Conservation (phyloP, 2,329 filamentous ascomycete genomes). For the Colletotrichum sp. region DNA sequence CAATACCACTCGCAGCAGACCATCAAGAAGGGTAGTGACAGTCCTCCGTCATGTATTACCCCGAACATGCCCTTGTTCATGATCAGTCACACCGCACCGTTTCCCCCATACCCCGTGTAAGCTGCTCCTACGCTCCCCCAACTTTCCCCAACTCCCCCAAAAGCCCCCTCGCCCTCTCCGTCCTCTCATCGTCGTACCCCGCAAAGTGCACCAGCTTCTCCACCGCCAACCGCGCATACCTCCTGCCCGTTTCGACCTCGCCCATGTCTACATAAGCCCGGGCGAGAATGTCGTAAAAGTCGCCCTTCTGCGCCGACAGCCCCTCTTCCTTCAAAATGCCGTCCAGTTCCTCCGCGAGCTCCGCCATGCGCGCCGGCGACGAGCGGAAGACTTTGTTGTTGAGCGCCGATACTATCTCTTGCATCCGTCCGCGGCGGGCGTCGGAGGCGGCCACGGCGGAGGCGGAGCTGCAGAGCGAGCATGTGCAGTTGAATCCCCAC, state of each 20-base stretch:
- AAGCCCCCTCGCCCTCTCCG: slow-evolving; percentile 10
- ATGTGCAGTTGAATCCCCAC: slow-evolving; percentile 33
- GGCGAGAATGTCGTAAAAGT: slow-evolving; percentile 26
- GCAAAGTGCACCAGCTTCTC: slow-evolving; percentile 24
- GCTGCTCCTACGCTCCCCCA: neutral
- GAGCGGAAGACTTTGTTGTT: neutral
- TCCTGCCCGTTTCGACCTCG: slow-evolving; percentile 20
- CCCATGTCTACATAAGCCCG: slow-evolving; percentile 25
- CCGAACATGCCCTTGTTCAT: neutral
- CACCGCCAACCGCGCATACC: slow-evolving; percentile 23
- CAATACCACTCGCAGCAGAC: neutral
- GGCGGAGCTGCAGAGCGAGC: slow-evolving; percentile 26
- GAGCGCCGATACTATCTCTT: slow-evolving; percentile 25
- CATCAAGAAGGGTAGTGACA: neutral
- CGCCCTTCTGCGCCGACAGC: slow-evolving; percentile 27
- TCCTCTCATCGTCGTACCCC: slow-evolving; percentile 27
- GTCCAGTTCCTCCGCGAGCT: slow-evolving; percentile 23
- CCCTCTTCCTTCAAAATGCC: slow-evolving; percentile 25
- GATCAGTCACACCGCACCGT: neutral
- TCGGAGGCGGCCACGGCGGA: slow-evolving; percentile 24
- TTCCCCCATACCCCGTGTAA: neutral
- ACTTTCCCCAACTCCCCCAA: slow-evolving; percentile 11
- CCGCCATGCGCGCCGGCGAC: slow-evolving; percentile 3
- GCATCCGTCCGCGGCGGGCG: slow-evolving; percentile 24
- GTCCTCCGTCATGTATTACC: neutral